phyloP scores from a whole-genome alignment of 805 yeast genomes.

The Maudiozyma saulgeensis region DNA sequence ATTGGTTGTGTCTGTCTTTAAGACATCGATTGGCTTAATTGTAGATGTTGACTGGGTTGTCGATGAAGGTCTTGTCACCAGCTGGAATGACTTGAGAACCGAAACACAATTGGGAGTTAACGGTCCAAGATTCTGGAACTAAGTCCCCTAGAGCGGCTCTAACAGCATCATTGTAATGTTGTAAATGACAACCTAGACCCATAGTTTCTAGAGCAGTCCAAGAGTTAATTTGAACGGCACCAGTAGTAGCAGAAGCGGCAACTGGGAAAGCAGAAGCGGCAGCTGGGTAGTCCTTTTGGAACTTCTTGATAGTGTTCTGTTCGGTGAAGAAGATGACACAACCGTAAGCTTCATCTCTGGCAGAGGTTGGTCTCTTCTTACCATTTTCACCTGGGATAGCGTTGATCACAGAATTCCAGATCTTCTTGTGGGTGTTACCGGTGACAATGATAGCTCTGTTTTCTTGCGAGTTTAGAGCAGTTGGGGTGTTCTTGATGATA shows the following conservation, averaged over 20 bases:
- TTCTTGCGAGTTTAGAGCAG: conserved; percentile 43
- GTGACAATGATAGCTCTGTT: conserved; percentile 40
- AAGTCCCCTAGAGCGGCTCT: conserved; percentile 31
- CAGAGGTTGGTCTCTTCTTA: conserved; percentile 35
- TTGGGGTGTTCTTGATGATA: conserved; percentile 40
- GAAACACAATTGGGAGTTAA: conserved; percentile 42
- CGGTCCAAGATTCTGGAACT: conserved; percentile 36
- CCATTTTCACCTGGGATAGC: conserved; percentile 31
- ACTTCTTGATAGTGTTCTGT: conserved; percentile 29
- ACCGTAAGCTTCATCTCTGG: conserved; percentile 39
- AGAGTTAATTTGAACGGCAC: conserved; percentile 41
- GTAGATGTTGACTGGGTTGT: conserved; percentile 34
- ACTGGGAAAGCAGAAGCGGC: conserved; percentile 38
- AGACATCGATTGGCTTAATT: conserved; percentile 6
- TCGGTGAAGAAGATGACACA: conserved; percentile 43
- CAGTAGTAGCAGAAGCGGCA: conserved; percentile 40
- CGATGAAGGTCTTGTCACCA: conserved; percentile 34
- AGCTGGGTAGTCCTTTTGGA: conserved; percentile 36
- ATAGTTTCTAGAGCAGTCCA: conserved; percentile 40
- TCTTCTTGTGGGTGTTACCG: conserved; percentile 36
- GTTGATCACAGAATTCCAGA: conserved; percentile 37
- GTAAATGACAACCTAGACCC: conserved; percentile 43
- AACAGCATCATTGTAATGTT: conserved; percentile 42
- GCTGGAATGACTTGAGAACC: conserved; percentile 35
- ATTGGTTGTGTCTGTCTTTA: not conserved